A percentile compares a stretch with the other conserved stretches of the same genome.
Evolutionary conservation across 805 yeast species (phyloP).

Genomic region (Starmerella geochares): DNA sequence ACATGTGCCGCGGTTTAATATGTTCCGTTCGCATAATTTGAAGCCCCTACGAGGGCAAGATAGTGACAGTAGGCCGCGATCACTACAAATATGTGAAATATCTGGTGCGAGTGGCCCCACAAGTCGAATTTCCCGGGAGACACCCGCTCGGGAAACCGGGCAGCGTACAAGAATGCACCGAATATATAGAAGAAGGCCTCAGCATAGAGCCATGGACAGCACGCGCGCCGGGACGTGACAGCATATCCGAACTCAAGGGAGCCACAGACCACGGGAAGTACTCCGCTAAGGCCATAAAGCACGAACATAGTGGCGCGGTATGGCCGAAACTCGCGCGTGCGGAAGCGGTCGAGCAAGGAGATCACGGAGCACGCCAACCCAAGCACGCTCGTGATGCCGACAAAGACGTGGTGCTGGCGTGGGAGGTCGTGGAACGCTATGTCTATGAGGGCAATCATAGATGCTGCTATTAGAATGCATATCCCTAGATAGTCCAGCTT

Average conservation of each 20-base stretch:
- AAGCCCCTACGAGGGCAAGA: conserved; percentile 23
- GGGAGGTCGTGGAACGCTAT: conserved; percentile 38
- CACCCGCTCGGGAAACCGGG: conserved; percentile 64
- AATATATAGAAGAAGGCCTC: conserved; percentile 68
- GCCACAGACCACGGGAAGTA: conserved; percentile 57
- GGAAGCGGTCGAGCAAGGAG: conserved; percentile 55
- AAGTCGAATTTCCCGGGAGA: conserved; percentile 56
- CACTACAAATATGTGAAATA: conserved; percentile 70
- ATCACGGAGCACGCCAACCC: conserved; percentile 55
- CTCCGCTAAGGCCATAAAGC: conserved; percentile 67
- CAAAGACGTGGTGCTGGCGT: conserved; percentile 27
- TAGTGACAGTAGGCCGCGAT: conserved; percentile 67
- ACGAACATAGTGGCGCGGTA: conserved; percentile 71
- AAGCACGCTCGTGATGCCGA: conserved; percentile 41
- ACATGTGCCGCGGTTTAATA: background rate
- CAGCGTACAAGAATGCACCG: conserved; percentile 74
- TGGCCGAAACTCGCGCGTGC: conserved; percentile 63
- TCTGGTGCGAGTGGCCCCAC: conserved; percentile 75
- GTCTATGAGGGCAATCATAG: conserved; percentile 44
- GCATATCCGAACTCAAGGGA: conserved; percentile 39
- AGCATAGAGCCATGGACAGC: conserved; percentile 48
- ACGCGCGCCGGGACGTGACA: conserved; percentile 43
- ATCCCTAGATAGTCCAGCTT: conserved; percentile 70
- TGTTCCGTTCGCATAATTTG: background rate
- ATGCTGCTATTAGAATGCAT: conserved; percentile 54